Evolutionary conservation across 2,329 filamentous ascomycete genomes (phyloP), one percentile per base, ranked within the genome.

Genomic region (Thielaviopsis populi): DNA sequence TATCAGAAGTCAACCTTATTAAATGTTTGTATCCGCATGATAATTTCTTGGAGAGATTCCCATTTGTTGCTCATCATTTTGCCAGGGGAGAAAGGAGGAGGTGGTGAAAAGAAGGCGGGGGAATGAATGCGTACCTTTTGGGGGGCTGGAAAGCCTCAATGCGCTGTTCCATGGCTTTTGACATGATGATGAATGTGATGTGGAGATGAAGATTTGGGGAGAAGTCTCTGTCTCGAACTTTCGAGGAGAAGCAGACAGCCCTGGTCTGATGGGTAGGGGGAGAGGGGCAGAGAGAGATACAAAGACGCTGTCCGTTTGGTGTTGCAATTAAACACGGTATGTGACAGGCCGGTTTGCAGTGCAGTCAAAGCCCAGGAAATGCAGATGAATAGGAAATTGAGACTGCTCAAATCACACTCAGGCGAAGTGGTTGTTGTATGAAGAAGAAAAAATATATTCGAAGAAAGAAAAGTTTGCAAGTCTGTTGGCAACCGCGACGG

Each of bases 11-110:
- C 87, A 84, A 86, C 84, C 88, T 85, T 71, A 74, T 73, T 69
- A 67, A 73, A 74, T 77, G 80, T 75, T 85, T 90, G 85, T 64
- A 59, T 99, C 94, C 87, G 89, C 94, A 99, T 82, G 76, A 74
- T 77, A 63, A 79, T 83, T 81, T 82, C 89, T 97, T 89, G 88
- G 94, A 99, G 95, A 99, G 94, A 99, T 99, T 99, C 94, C 94
- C 94, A 99, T 96, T 95, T 86, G 86, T 85, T 81, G 77, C 77
- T 81, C 79, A 89, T 95, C 91, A 95, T 62, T 62, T 61, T 66
- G 64, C 64, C 61, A 33, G n/a, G 24, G 42, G 58, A 53, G 43
- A 37, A 61, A 62, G 61, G 22, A 41, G 33, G 66, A 59, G 24
- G 63, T 24, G 41, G 65, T 59, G 10, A 37, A 13, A 24, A 15